Percentiles rank a stretch among this genome's conserved stretches.
Conservation (phyloP, 768 basidiomycete genomes). For the Xanthoconium purpureum region DNA sequence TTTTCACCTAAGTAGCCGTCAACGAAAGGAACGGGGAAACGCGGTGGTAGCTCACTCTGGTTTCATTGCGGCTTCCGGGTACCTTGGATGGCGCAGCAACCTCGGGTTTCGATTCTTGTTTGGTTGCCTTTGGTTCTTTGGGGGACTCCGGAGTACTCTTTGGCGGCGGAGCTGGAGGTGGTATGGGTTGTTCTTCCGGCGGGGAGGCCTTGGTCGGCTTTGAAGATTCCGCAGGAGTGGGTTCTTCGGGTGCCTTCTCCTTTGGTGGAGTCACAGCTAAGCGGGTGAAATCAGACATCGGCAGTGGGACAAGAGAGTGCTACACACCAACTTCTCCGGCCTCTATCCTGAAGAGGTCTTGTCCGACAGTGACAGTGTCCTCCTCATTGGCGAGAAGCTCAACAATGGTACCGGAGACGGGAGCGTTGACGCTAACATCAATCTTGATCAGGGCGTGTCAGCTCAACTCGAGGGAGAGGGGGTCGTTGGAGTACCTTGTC, state of each 20-base stretch:
- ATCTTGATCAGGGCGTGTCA: conserved; percentile 52
- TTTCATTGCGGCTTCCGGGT: conserved; percentile 73
- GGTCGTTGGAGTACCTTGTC: conserved; percentile 69
- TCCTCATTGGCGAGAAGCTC: conserved; percentile 88
- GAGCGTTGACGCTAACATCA: conserved; percentile 95
- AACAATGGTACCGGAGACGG: conserved; percentile 80
- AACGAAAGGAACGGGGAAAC: background rate
- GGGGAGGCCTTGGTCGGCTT: conserved; percentile 41
- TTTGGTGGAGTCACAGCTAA: conserved; percentile 32
- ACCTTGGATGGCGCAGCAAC: conserved; percentile 34
- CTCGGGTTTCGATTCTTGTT: conserved; percentile 32
- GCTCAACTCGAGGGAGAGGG: background rate
- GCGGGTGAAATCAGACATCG: background rate
- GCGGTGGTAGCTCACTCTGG: conserved; percentile 53
- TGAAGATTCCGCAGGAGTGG: conserved; percentile 24
- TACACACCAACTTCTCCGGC: conserved; percentile 63
- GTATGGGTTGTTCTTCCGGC: conserved; percentile 46
- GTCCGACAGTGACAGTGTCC: conserved; percentile 90
- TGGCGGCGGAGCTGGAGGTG: conserved; percentile 42
- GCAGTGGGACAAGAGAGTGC: background rate
- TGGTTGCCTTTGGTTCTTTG: conserved; percentile 36
- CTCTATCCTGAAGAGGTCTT: conserved; percentile 91
- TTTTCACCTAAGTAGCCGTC: conserved; percentile 68
- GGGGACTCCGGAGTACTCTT: conserved; percentile 27
- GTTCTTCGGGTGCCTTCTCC: conserved; percentile 24